Conservation (phyloP, 2,329 filamentous ascomycete species). For the Atkinsonella texensis region DNA sequence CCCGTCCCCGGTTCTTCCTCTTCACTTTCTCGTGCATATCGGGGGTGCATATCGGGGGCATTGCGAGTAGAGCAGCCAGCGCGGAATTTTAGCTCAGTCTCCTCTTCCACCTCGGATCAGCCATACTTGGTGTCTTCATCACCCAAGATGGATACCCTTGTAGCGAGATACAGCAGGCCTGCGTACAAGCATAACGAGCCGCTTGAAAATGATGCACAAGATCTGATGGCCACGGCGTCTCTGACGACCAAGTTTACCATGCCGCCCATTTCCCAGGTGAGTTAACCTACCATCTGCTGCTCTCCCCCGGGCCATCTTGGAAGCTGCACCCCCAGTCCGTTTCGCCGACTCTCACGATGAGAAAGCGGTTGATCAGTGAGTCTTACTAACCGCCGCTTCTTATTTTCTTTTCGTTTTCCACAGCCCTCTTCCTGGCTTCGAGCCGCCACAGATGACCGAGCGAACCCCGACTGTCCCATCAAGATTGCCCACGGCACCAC, state of each 20-base stretch:
- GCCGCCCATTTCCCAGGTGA: conserved; percentile 78
- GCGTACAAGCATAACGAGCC: conserved; percentile 60
- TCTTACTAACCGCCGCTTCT: not conserved
- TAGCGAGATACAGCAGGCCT: conserved; percentile 80
- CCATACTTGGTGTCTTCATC: not conserved
- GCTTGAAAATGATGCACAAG: conserved; percentile 59
- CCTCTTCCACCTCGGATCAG: not conserved
- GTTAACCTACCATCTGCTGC: not conserved
- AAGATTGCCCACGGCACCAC: conserved; percentile 99
- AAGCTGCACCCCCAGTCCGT: no score
- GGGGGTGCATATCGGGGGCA: no score
- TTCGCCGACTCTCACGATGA: no score
- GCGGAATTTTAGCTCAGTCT: not conserved
- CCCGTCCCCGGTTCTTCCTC: not conserved
- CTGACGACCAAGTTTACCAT: conserved; percentile 90
- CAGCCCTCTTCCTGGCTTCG: conserved; percentile 91
- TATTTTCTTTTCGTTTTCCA: not conserved
- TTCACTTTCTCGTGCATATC: not conserved
- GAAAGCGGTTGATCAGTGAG: no score
- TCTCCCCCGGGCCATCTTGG: no score
- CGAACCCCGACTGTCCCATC: conserved; percentile 94
- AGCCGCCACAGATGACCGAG: conserved; percentile 91
- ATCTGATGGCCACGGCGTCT: conserved; percentile 59
- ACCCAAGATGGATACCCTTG: conserved; percentile 75
- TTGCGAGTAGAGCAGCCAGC: not conserved